Percentiles rank a stretch among this genome's conserved stretches.
These are phyloP conservation scores for Patellifolia procumbens DNA, from an alignment of 179 eudicot species.

Conservation along the genomic window DNA sequence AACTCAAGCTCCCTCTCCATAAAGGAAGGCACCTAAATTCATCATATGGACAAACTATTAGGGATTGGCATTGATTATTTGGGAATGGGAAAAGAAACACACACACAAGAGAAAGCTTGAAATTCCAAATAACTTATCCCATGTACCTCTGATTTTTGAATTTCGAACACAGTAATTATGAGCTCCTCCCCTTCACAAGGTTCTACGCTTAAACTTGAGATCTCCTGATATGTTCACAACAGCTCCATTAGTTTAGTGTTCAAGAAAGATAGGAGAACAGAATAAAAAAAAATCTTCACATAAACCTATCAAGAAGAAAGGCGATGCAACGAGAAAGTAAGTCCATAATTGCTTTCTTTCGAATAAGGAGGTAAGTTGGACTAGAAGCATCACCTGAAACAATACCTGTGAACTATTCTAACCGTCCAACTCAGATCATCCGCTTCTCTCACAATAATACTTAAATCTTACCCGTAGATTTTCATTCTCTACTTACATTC, in stretches of 20 bases:
- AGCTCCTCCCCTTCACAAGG: slow-evolving; percentile 76
- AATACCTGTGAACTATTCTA: not conserved
- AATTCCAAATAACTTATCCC: not conserved
- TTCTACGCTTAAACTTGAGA: slow-evolving; percentile 91
- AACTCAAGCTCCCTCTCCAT: slow-evolving; percentile 91
- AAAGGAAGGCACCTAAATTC: slow-evolving; percentile 70
- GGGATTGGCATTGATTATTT: not conserved
- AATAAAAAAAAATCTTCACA: not conserved
- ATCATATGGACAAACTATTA: slow-evolving; percentile 13
- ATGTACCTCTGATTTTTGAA: slow-evolving; percentile 72
- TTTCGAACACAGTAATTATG: slow-evolving; percentile 78
- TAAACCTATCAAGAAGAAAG: not conserved
- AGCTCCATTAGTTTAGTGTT: not conserved
- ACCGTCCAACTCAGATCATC: not conserved
- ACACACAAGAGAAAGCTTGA: not conserved
- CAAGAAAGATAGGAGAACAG: not conserved
- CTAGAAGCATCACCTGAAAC: not conserved
- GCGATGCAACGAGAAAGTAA: not conserved
- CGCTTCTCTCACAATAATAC: not conserved
- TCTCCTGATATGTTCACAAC: slow-evolving; percentile 55
- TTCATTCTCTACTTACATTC: too few species aligned
- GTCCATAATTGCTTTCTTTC: not conserved
- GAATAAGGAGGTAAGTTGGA: not conserved
- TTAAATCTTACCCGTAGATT: not conserved
- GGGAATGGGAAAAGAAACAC: too few species aligned